Conservation (phyloP, 495 filamentous ascomycete genomes). For the Rostrohypoxylon terebratum region DNA sequence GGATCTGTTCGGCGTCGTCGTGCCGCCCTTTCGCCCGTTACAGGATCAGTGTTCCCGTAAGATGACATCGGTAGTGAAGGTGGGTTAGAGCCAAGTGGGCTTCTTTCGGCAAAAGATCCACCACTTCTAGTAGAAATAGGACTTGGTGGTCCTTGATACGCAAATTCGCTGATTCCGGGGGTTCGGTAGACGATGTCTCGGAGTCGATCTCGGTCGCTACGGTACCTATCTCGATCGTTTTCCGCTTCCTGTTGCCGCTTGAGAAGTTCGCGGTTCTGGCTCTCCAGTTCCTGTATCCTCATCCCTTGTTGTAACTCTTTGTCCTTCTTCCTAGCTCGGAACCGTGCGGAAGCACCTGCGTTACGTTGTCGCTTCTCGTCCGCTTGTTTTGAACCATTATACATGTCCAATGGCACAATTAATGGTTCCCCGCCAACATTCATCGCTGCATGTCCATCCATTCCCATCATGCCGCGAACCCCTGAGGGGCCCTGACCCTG, state of each 20-base stretch:
- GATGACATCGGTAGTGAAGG: slow-evolving; percentile 39
- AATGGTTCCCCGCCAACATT: slow-evolving; percentile 61
- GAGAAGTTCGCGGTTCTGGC: slow-evolving; percentile 62
- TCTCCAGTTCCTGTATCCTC: slow-evolving; percentile 70
- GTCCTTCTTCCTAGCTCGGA: slow-evolving; percentile 88
- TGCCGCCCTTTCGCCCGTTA: slow-evolving; percentile 56
- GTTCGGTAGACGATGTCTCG: slow-evolving; percentile 70
- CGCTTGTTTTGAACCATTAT: slow-evolving; percentile 83
- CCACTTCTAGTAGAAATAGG: slow-evolving; percentile 53
- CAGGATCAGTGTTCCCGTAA: slow-evolving; percentile 43
- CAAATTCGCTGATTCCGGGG: slow-evolving; percentile 62
- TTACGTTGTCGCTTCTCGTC: slow-evolving; percentile 95
- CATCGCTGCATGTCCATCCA: slow-evolving; percentile 56
- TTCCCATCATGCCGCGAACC: slow-evolving; percentile 52
- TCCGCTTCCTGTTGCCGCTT: slow-evolving; percentile 62
- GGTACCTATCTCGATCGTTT: slow-evolving; percentile 60
- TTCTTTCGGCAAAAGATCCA: slow-evolving; percentile 52
- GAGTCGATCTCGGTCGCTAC: slow-evolving; percentile 72
- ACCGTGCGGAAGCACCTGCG: slow-evolving; percentile 90
- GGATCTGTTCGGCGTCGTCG: slow-evolving; percentile 60
- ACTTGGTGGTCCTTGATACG: slow-evolving; percentile 61
- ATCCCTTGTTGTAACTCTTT: slow-evolving; percentile 82
- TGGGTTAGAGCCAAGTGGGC: slow-evolving; percentile 42
- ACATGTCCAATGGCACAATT: slow-evolving; percentile 77
- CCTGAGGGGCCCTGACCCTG: slow-evolving; percentile 43